Conservation (phyloP, 1,284 basidiomycete genomes). For the Gymnopus androsaceus region DNA sequence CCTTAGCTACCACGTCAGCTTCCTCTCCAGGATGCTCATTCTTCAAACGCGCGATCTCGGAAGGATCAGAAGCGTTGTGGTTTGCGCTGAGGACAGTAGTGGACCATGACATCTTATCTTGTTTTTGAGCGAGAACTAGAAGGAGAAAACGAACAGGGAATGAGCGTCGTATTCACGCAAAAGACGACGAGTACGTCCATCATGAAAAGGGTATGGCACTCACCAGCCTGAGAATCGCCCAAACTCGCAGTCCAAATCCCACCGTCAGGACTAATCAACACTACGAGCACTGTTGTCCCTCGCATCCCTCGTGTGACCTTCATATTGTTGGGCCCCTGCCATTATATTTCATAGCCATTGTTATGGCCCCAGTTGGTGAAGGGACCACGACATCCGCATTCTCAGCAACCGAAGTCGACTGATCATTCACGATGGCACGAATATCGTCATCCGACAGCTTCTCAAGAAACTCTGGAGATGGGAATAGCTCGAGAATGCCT, state of each 20-base stretch:
- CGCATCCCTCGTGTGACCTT: constrained; percentile 36
- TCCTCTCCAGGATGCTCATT: constrained; percentile 37
- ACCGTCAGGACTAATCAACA: constrained; percentile 33
- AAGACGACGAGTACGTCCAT: too few relatives aligned
- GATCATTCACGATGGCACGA: constrained; percentile 36
- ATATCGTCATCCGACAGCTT: constrained; percentile 39
- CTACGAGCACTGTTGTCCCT: constrained; percentile 38
- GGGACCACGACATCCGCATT: neutral
- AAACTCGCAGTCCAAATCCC: constrained; percentile 40
- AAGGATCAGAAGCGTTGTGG: constrained; percentile 34
- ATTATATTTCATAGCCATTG: neutral
- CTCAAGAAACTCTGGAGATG: constrained; percentile 25
- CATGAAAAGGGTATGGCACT: too few relatives aligned
- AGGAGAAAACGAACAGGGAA: too few relatives aligned
- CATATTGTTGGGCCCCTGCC: constrained; percentile 26
- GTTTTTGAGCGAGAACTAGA: too few relatives aligned
- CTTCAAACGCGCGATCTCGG: constrained; percentile 32
- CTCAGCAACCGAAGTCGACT: neutral
- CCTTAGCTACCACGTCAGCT: constrained; percentile 26
- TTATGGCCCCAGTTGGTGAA: neutral
- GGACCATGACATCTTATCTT: constrained; percentile 27
- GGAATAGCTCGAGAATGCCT: constrained; percentile 32
- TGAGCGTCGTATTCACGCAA: too few relatives aligned
- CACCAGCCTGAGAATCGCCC: constrained; percentile 41
- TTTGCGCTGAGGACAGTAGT: constrained; percentile 30